These are phyloP conservation scores for Magnolia officinalis DNA, from an alignment of 164 flowering plant species.

Conservation along the genomic window DNA sequence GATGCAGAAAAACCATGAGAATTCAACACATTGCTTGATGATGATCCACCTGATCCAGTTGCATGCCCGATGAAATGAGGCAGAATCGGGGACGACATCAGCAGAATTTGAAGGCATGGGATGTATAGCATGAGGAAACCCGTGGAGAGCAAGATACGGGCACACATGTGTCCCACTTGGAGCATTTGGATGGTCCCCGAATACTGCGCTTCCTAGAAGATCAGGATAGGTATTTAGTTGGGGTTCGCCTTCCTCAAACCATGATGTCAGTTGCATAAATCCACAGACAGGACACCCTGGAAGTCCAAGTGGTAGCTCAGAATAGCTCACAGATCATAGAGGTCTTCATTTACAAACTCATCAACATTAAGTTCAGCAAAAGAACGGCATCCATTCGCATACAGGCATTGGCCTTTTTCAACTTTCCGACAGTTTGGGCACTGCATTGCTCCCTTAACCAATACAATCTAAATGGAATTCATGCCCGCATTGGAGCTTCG, in stretches of 20 bases:
- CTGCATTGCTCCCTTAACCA: slow-evolving; percentile 85
- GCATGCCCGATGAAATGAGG: slow-evolving; percentile 7
- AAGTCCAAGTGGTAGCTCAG: slow-evolving; percentile 29
- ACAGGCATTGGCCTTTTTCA: slow-evolving; percentile 83
- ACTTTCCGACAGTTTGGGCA: slow-evolving; percentile 85
- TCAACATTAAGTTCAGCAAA: slow-evolving; percentile 54
- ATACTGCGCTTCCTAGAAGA: slow-evolving; percentile 36
- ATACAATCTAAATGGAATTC: slow-evolving; percentile 56
- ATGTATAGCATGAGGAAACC: slow-evolving; percentile 11
- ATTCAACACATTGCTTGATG: neutral
- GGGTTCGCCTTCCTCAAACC: neutral
- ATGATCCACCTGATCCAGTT: neutral
- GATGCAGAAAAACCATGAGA: slow-evolving; percentile 9
- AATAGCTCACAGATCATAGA: slow-evolving; percentile 58
- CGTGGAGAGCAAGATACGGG: slow-evolving; percentile 19
- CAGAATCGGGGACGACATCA: neutral
- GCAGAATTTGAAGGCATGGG: neutral
- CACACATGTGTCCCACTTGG: slow-evolving; percentile 11
- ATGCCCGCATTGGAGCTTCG: slow-evolving; percentile 15
- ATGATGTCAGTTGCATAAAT: neutral
- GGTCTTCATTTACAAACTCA: slow-evolving; percentile 67
- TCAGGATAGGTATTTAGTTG: slow-evolving; percentile 5
- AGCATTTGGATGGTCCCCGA: slow-evolving; percentile 8
- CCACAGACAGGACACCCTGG: neutral
- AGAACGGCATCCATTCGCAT: slow-evolving; percentile 54